Conservation (phyloP, 2,329 filamentous ascomycete species). For the Aspergillus clavatus region DNA sequence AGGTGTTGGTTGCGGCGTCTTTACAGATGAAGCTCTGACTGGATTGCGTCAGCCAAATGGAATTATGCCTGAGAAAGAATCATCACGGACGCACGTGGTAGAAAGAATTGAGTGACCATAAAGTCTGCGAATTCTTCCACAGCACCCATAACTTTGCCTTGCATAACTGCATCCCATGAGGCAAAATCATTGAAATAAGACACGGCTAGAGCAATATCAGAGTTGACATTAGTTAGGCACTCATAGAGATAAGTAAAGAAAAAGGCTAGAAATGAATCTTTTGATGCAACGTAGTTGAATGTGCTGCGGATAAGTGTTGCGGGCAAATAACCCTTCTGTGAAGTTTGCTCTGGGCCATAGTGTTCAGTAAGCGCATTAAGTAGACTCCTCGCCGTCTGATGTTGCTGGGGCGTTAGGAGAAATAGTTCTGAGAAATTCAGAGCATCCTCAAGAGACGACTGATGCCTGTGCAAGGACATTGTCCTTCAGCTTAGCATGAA, state of each 20-base stretch:
- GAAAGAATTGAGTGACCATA: neutral
- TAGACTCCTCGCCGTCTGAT: constrained; percentile 6
- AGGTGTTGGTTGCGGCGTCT: neutral
- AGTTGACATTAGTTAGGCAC: constrained; percentile 2
- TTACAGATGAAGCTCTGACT: neutral
- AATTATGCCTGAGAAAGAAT: neutral
- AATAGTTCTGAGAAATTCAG: constrained; percentile 10
- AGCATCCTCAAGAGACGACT: constrained; percentile 10
- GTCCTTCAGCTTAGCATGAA: too few relatives aligned
- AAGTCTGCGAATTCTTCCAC: neutral
- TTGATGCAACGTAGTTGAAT: constrained; percentile 13
- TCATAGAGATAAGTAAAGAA: constrained; percentile 15
- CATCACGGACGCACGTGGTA: neutral
- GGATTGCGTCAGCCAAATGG: neutral
- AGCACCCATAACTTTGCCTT: constrained; percentile 5
- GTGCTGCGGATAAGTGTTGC: constrained; percentile 11
- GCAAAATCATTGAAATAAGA: constrained; percentile 11
- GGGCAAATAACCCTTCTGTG: constrained; percentile 9
- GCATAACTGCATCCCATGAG: constrained; percentile 7
- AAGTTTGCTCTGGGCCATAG: constrained; percentile 1
- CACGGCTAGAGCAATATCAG: constrained; percentile 6
- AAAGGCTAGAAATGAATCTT: constrained; percentile 16
- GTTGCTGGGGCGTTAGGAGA: constrained; percentile 4
- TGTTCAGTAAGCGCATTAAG: neutral
- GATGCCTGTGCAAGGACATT: constrained; percentile 1